Percentiles rank a stretch among this genome's conserved stretches.
Evolutionary conservation across 164 flowering plant species (phyloP).

Genomic region (Tetracentron sinense): DNA sequence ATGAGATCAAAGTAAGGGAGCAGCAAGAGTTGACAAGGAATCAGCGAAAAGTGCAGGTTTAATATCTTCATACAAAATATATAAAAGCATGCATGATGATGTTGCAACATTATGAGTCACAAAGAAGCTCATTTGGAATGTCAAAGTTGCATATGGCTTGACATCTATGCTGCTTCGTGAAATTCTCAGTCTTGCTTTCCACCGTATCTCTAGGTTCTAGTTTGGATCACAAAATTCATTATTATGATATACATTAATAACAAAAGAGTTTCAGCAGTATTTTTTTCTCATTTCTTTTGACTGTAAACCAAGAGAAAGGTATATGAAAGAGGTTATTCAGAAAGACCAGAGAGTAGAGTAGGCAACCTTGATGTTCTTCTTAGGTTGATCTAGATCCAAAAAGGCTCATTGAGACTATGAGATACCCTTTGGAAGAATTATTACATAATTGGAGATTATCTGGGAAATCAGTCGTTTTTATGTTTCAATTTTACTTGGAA

Average conservation of each 20-base stretch:
- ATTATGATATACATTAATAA: neutral
- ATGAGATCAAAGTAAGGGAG: constrained; percentile 88
- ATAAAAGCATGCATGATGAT: neutral
- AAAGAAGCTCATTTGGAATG: neutral
- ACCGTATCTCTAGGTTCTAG: neutral
- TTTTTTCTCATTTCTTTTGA: neutral
- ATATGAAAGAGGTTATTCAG: too few relatives aligned
- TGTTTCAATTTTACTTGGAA: neutral
- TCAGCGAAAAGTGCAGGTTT: constrained; percentile 81
- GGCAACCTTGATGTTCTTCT: neutral
- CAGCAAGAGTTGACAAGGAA: constrained; percentile 75
- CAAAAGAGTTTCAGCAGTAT: neutral
- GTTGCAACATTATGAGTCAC: neutral
- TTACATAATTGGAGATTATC: too few relatives aligned
- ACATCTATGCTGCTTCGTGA: too few relatives aligned
- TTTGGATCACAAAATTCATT: neutral
- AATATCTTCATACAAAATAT: constrained; percentile 5
- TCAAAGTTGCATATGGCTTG: neutral
- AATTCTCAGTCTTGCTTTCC: neutral
- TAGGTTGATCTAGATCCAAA: too few relatives aligned
- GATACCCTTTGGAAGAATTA: neutral
- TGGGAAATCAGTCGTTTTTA: too few relatives aligned
- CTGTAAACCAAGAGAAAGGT: neutral
- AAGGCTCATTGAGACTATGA: neutral
- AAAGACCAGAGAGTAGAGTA: too few relatives aligned